phyloP scores from a whole-genome alignment of 495 filamentous ascomycete species.

The Tuber aestivum region DNA sequence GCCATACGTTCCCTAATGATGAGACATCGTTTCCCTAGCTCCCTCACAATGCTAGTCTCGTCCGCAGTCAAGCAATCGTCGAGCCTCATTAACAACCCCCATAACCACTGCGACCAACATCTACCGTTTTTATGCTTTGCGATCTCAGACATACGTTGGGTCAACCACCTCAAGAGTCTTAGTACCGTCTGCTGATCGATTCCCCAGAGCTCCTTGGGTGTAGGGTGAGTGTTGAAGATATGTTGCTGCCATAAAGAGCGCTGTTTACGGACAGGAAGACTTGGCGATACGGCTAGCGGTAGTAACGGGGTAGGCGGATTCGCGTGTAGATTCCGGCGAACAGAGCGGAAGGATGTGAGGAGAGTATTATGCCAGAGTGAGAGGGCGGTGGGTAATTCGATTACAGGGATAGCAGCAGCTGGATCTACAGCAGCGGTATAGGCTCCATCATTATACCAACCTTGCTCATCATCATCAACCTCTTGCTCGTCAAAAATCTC shows the following conservation, averaged over 20 bases:
- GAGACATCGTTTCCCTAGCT: slow-evolving; percentile 36
- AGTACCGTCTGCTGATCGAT: slow-evolving; percentile 25
- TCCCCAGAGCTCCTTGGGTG: slow-evolving; percentile 13
- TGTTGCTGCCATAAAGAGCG: slow-evolving; percentile 16
- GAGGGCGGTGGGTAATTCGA: slow-evolving; percentile 13
- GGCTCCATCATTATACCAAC: slow-evolving; percentile 65
- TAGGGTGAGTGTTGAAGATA: slow-evolving; percentile 8
- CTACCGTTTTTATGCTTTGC: slow-evolving; percentile 7
- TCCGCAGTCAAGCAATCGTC: slow-evolving; percentile 46
- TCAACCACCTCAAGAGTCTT: slow-evolving; percentile 11
- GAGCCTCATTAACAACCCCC: slow-evolving; percentile 46
- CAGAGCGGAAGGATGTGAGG: slow-evolving; percentile 18
- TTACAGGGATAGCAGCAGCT: background rate
- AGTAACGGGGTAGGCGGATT: background rate
- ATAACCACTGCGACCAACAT: slow-evolving; percentile 46
- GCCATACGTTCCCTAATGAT: slow-evolving; percentile 19
- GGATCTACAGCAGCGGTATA: slow-evolving; percentile 51
- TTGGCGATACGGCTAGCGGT: background rate
- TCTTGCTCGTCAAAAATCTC: slow-evolving; percentile 30
- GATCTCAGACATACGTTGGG: slow-evolving; percentile 1
- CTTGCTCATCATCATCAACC: slow-evolving; percentile 47
- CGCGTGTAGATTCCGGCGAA: slow-evolving; percentile 12
- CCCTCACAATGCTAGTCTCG: slow-evolving; percentile 40
- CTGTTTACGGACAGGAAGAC: slow-evolving; percentile 6
- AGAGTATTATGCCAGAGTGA: slow-evolving; percentile 29